Percentiles rank a stretch among this genome's conserved stretches.
These are phyloP conservation scores for Sporothrix curviconia DNA, from an alignment of 2,329 filamentous ascomycete genomes.

Conservation along the genomic window DNA sequence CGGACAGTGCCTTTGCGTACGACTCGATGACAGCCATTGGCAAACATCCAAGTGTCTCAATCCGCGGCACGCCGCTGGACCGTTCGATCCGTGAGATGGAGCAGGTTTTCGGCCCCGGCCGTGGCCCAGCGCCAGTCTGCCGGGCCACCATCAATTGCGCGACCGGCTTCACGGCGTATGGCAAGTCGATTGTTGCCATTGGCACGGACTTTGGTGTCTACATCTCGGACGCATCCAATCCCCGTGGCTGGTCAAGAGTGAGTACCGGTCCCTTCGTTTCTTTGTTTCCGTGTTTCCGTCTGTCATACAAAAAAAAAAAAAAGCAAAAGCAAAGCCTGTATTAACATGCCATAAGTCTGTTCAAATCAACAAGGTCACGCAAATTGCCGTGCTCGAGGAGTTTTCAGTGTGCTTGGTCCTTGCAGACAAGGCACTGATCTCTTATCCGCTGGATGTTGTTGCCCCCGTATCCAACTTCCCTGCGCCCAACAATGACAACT, in stretches of 20 bases:
- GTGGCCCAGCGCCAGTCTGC: conserved; percentile 71
- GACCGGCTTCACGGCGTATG: conserved; percentile 77
- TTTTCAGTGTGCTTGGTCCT: conserved; percentile 90
- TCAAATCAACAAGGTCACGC: conserved; percentile 69
- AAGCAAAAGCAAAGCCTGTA: neutral
- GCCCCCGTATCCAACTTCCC: conserved; percentile 57
- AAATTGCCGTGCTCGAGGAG: conserved; percentile 90
- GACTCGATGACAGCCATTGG: conserved; percentile 55
- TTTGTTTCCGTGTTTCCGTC: neutral
- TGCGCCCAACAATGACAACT: conserved; percentile 60
- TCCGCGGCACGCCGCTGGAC: conserved; percentile 86
- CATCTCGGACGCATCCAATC: conserved; percentile 80
- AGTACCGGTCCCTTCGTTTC: conserved; percentile 28
- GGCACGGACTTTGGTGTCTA: conserved; percentile 94
- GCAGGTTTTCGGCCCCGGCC: conserved; percentile 61
- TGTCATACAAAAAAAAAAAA: too few relatives aligned
- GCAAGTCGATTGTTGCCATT: conserved; percentile 82
- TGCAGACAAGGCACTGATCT: conserved; percentile 82
- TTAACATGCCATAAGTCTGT: conserved; percentile 54
- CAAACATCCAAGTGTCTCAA: conserved; percentile 61
- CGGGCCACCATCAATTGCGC: conserved; percentile 86
- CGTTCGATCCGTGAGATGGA: conserved; percentile 86
- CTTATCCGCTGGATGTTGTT: conserved; percentile 87
- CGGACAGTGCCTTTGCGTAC: conserved; percentile 84
- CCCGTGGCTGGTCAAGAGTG: conserved; percentile 85